Evolutionary conservation across 768 basidiomycete species (phyloP), one percentile per base, ranked within the genome.

Genomic region (Tephrocybe rancida): DNA sequence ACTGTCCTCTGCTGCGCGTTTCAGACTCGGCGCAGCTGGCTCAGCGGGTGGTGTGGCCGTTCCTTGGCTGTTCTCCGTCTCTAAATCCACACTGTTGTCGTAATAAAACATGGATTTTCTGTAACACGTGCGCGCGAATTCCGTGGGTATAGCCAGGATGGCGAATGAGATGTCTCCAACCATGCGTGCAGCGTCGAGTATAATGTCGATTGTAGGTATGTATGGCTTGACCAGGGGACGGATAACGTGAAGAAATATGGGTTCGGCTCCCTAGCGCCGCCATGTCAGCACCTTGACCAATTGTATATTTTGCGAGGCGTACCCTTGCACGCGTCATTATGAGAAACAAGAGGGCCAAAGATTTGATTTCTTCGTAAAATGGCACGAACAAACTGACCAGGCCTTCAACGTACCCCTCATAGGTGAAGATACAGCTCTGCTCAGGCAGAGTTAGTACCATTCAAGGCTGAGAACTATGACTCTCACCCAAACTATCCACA

Each of bases 401-500:
- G 30, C 72, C 70, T 67, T 93, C 92, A 21, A 82, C 66, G 19
- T 81, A 74, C 38, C 83, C 77, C 67, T 93, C 92, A 56, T 90
- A 88, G 25, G 75, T 70, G 21, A 82, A 75, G 61, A 88, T 80
- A 64, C 85, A 89, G 61, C 81, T 84, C 89, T 92, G 41, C 19
- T 25, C 57, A 54, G 32, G 18, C 34, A n/a, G 25, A 27, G 50
- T 63, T 56, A 48, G 55, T 43, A 37, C 24, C 44, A 52, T 18
- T 34, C 32, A 51, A 37, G 18, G 29, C 22, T 19, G 38, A 44
- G 44, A 52, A 48, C 44, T 34, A 22, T 69, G 75, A 5, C 5
- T 32, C 58, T 71, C 72, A 90, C 92, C 88, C 90, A 94, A 57
- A 94, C 84, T 38, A 90, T 77, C 92, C 92, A 94, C 13, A 93